Percentiles rank a stretch among this genome's conserved stretches.
Conservation (phyloP, 192 early-diverging fungal genomes). For the Chytriomyces sp. region DNA sequence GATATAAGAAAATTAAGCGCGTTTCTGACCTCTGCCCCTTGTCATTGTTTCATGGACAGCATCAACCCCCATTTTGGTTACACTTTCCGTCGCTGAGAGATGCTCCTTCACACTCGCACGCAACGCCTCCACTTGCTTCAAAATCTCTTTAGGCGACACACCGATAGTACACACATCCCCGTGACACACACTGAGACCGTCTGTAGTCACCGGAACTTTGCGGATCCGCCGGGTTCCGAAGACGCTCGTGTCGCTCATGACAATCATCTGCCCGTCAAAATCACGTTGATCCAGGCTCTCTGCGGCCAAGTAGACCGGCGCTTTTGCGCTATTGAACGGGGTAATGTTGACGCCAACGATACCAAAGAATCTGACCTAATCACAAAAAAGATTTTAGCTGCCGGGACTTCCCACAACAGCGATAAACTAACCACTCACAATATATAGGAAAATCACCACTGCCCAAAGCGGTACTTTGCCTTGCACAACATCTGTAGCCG, state of each 20-base stretch:
- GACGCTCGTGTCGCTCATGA: constrained; percentile 28
- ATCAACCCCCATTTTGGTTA: too few species aligned
- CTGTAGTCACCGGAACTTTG: neutral
- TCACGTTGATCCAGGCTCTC: constrained; percentile 20
- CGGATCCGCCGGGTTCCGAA: constrained; percentile 16
- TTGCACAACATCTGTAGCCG: constrained; percentile 32
- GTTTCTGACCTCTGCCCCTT: too few species aligned
- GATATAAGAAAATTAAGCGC: too few species aligned
- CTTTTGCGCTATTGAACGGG: constrained; percentile 44
- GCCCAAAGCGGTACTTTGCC: constrained; percentile 22
- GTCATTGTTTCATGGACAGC: too few species aligned
- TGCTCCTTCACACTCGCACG: too few species aligned
- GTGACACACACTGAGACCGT: neutral
- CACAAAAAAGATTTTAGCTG: neutral
- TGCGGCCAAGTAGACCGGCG: constrained; percentile 31
- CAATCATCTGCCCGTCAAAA: constrained; percentile 14
- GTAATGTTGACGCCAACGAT: constrained; percentile 47
- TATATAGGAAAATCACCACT: constrained; percentile 14
- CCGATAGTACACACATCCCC: neutral
- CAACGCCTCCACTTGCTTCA: constrained; percentile 10
- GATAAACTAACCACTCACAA: constrained; percentile 8
- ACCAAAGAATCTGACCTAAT: constrained; percentile 44
- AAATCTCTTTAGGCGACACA: neutral
- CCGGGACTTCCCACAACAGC: neutral
- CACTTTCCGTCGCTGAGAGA: too few species aligned